Conservation (phyloP, 495 filamentous ascomycete species). For the Hamigera avellanea region DNA sequence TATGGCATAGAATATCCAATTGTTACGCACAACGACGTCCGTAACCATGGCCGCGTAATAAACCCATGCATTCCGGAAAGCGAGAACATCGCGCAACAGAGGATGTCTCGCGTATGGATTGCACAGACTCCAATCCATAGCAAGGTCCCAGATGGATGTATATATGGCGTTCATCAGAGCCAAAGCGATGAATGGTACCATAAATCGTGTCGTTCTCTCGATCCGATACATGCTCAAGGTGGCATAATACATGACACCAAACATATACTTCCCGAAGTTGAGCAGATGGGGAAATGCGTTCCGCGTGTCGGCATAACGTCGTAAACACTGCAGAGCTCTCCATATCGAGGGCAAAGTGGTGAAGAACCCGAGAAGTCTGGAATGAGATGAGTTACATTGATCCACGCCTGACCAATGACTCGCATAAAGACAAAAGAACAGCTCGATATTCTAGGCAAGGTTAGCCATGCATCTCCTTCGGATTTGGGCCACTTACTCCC, state of each 20-base stretch:
- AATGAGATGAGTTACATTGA: conserved; percentile 78
- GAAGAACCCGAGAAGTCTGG: conserved; percentile 77
- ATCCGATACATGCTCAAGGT: conserved; percentile 76
- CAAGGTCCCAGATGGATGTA: conserved; percentile 86
- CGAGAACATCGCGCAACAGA: conserved; percentile 69
- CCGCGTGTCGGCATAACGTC: conserved; percentile 77
- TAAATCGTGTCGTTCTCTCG: conserved; percentile 38
- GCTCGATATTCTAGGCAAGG: conserved; percentile 56
- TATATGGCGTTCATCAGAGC: conserved; percentile 73
- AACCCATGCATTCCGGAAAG: conserved; percentile 60
- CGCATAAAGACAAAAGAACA: conserved; percentile 93
- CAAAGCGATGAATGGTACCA: conserved; percentile 65
- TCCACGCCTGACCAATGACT: conserved; percentile 55
- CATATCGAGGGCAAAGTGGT: conserved; percentile 72
- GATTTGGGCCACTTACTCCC: conserved; percentile 50
- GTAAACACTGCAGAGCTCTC: conserved; percentile 81
- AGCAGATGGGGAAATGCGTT: conserved; percentile 86
- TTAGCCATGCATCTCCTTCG: conserved; percentile 13
- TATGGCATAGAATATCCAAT: conserved; percentile 92
- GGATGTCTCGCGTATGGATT: conserved; percentile 58
- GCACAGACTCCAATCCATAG: conserved; percentile 88
- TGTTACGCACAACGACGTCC: conserved; percentile 83
- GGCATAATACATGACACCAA: conserved; percentile 68
- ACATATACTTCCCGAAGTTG: conserved; percentile 86
- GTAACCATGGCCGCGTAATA: conserved; percentile 80